Base-by-base conservation (phyloP, 2,329 filamentous ascomycete species). In the Dothidotthia symphoricarpi region DNA sequence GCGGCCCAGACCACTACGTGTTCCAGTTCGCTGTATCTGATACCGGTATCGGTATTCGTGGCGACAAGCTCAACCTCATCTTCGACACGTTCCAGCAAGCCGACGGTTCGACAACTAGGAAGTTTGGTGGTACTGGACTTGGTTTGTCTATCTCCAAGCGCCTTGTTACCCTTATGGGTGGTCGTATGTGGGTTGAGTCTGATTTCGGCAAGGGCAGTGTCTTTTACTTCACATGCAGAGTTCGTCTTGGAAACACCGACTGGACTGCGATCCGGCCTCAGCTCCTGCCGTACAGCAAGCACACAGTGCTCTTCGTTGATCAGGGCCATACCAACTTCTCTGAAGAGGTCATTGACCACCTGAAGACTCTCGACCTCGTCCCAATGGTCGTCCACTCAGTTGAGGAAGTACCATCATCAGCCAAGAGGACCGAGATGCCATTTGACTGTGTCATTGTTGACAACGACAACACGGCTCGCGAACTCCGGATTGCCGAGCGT, bases 41-140 rank as follows among this genome's bases (percentile, higher is more conserved):
- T 66, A 97, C 93, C 24, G 93, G 93, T 53, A 98, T 97, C 59
- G 93, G 93, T 57, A 97, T 97, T 56, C 88, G 91, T 57, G 81
- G 86, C 49, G 90, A 97, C 70, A 97, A 97, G 72, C 79, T 97
- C 36, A 89, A 95, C 63, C 76, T 97, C 51, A 97, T 98, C 63
- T 97, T 98, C 69, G 93, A 97, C 70, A 97, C 91, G 1, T 97
- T 97, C 81, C 91, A 96, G 68, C 93, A 97, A 72, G 93, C 93
- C 14, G 93, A 97, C 64, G 91, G 91, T 25, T 96, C 90, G 24
- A 97, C 94, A 67, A 97, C 91, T 2, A 81, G 90, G 55, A 93
- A 94, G 64, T 97, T 97, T 65, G 91, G 91, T 57, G 91, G 91
- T 55, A 97, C 93, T 6, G 91, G 91, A 53, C 79, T 97, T 8